Percentiles rank a stretch among this genome's conserved stretches.
Evolutionary conservation across 768 basidiomycete genomes (phyloP).

Genomic region (Chalciporus piperatus): DNA sequence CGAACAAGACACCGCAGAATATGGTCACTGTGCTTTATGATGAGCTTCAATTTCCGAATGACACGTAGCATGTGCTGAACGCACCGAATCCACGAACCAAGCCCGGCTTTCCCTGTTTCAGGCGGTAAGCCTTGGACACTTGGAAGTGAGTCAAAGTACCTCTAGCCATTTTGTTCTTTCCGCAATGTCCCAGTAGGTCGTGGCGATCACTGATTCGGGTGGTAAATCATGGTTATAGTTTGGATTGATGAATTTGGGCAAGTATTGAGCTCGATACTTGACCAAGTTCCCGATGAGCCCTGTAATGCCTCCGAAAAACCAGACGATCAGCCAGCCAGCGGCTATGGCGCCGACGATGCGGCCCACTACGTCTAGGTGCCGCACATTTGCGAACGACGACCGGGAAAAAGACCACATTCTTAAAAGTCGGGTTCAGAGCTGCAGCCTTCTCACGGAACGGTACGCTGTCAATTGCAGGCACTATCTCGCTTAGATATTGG

Average conservation of each 20-base stretch:
- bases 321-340: not conserved
- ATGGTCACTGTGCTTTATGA: not conserved
- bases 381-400: not conserved
- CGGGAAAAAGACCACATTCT: not conserved
- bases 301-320: not conserved
- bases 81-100: not conserved
- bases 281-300: not conserved
- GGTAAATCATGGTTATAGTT: not conserved
- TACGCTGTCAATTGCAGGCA: too few relatives aligned
- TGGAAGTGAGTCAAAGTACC: not conserved
- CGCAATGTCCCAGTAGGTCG: not conserved
- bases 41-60: not conserved
- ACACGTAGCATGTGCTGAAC: not conserved
- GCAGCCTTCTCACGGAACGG: not conserved
- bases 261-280: not conserved
- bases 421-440: too few relatives aligned
- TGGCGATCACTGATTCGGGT: not conserved
- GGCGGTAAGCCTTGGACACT: not conserved
- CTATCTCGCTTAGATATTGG: too few relatives aligned
- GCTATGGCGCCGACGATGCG: not conserved
- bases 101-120: not conserved
- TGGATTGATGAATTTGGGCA: not conserved
- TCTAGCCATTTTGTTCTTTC: not conserved
- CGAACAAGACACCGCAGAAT: not conserved
- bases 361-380: not conserved